These are phyloP conservation scores for Sicyos edulis DNA, from an alignment of 306 rosid species.

Conservation along the genomic window DNA sequence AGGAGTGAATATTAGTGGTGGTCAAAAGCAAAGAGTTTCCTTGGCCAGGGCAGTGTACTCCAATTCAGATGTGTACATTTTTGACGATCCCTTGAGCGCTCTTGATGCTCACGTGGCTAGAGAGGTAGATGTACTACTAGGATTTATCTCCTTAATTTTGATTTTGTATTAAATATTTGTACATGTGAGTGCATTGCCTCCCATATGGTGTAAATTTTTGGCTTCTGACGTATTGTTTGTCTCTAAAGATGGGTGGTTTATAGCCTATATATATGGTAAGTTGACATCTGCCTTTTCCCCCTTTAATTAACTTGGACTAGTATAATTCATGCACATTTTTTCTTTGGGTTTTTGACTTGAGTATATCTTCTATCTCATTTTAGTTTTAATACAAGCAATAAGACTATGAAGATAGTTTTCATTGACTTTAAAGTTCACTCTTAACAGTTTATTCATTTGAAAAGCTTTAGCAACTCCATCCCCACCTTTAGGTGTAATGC, in stretches of 20 bases:
- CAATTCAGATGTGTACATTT: constrained; percentile 66
- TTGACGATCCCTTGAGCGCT: constrained; percentile 94
- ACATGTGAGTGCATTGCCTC: not conserved
- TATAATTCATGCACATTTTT: not conserved
- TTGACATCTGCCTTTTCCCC: not conserved
- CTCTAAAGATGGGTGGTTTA: not conserved
- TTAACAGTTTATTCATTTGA: not conserved
- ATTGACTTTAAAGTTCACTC: not conserved
- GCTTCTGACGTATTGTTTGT: not conserved
- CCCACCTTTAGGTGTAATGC: not conserved
- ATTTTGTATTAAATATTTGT: not conserved
- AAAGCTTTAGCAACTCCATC: not conserved
- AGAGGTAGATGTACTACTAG: constrained; percentile 40
- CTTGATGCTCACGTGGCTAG: constrained; percentile 82
- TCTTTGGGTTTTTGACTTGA: not conserved
- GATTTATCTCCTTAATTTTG: not conserved
- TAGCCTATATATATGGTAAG: not conserved
- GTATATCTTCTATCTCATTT: not conserved
- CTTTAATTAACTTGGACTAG: not conserved
- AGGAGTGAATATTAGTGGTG: constrained; percentile 93
- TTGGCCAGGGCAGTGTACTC: constrained; percentile 89
- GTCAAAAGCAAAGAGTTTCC: constrained; percentile 93
- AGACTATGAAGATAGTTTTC: not conserved
- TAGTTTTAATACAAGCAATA: not conserved
- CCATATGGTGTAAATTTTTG: not conserved